A percentile compares a stretch with the other conserved stretches of the same genome.
These are phyloP conservation scores for Aspergillus wentii DNA, from an alignment of 495 filamentous ascomycete genomes.

Conservation along the genomic window DNA sequence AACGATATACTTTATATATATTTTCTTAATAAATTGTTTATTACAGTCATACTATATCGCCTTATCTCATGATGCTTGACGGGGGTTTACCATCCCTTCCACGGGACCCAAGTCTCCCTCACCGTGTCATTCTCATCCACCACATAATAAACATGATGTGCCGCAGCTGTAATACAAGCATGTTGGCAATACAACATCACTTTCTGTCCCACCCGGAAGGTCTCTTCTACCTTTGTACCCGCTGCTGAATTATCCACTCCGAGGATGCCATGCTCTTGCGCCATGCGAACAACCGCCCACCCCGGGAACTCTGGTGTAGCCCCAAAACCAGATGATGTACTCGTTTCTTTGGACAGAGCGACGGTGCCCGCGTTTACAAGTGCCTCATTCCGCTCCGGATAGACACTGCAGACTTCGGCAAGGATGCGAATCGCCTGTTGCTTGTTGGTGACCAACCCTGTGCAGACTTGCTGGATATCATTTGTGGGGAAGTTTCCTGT, in stretches of 20 bases:
- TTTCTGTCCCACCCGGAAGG: slow-evolving; percentile 22
- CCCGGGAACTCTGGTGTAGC: slow-evolving; percentile 24
- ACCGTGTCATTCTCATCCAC: slow-evolving; percentile 20
- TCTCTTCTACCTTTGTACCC: slow-evolving; percentile 9
- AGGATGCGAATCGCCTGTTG: slow-evolving; percentile 20
- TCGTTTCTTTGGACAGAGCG: slow-evolving; percentile 19
- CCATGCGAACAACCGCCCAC: slow-evolving; percentile 59
- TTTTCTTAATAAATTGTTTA: no score
- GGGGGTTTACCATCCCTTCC: slow-evolving; percentile 9
- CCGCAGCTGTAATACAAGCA: slow-evolving; percentile 27
- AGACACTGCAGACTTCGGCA: slow-evolving; percentile 21
- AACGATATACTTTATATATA: not conserved
- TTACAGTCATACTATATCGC: no score
- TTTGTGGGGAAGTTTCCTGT: slow-evolving; percentile 20
- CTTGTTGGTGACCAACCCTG: slow-evolving; percentile 7
- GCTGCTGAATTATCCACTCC: slow-evolving; percentile 10
- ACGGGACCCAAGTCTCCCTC: slow-evolving; percentile 20
- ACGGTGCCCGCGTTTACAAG: slow-evolving; percentile 20
- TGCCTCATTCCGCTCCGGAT: slow-evolving; percentile 23
- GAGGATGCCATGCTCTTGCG: slow-evolving; percentile 66
- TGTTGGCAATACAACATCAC: slow-evolving; percentile 24
- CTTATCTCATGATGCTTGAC: slow-evolving; percentile 5
- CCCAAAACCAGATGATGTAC: slow-evolving; percentile 16
- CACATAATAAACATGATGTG: slow-evolving; percentile 21
- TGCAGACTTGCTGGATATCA: slow-evolving; percentile 23